Conservation (phyloP, 2,329 filamentous ascomycete genomes). For the Fulvia fulva region DNA sequence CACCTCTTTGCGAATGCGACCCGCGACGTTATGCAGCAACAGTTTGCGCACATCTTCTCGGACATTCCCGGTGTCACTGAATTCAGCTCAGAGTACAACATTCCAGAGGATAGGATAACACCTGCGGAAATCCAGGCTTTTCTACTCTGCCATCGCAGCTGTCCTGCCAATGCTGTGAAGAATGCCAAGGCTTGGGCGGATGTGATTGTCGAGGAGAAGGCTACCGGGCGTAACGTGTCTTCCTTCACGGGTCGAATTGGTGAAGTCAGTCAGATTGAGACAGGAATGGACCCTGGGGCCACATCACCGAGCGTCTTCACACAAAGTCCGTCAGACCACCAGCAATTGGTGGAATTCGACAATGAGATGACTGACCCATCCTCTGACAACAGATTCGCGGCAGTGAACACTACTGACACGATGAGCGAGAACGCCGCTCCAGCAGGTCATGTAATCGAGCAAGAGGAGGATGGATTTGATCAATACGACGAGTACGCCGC, state of each 20-base stretch:
- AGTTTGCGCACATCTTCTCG: conserved; percentile 37
- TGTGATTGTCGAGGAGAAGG: conserved; percentile 26
- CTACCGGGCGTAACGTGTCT: conserved; percentile 16
- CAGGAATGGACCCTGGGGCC: too few relatives aligned
- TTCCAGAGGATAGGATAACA: conserved; percentile 43
- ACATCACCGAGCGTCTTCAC: too few relatives aligned
- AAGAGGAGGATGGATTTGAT: too few relatives aligned
- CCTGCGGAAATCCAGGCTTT: conserved; percentile 51
- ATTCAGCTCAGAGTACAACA: neutral
- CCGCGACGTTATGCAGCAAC: conserved; percentile 34
- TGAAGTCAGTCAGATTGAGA: too few relatives aligned
- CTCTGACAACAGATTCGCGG: too few relatives aligned
- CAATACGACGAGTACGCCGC: too few relatives aligned
- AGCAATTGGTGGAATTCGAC: too few relatives aligned
- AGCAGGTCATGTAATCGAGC: too few relatives aligned
- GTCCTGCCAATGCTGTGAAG: conserved; percentile 41
- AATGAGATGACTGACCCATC: too few relatives aligned
- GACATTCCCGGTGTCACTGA: neutral
- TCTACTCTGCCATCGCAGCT: conserved; percentile 45
- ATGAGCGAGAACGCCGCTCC: too few relatives aligned
- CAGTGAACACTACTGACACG: too few relatives aligned
- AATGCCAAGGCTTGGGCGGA: conserved; percentile 41
- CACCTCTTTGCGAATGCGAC: conserved; percentile 53
- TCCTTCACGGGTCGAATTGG: neutral
- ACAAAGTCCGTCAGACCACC: too few relatives aligned